Evolutionary conservation across 768 basidiomycete genomes (phyloP), one percentile per base, ranked within the genome.

Genomic region (Podaxis pistillaris): DNA sequence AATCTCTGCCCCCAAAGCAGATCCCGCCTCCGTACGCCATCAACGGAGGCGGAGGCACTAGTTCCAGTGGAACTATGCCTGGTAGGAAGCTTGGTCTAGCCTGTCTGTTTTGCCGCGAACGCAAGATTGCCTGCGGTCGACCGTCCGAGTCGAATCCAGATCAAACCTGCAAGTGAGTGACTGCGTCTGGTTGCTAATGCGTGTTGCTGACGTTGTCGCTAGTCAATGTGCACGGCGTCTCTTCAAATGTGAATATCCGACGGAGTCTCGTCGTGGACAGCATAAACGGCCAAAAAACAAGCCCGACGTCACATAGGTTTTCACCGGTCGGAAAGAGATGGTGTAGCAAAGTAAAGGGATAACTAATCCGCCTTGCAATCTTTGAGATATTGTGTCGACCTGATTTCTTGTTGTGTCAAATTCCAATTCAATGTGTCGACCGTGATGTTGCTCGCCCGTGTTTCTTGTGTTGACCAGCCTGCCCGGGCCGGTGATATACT

Each of bases 71-170:
- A 17, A n/a, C 59, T 3, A 26, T 38, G 26, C 41, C 50, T 26
- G 36, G 55, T 13, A 56, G 56, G 38, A 62, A 62, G 22, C 55
- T 62, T 24, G 61, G 61, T 24, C 19, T 61, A 15, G 64, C 64
- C 3, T 65, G 64, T 28, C 41, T 65, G n/a, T 65, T 65, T 24
- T 65, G 64, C 24, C 60, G 64, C 8, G 64, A 65, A 19, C 59
- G 64, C 1, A 65, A 65, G 50, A 65, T 65, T n/a, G 64, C 64
- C 11, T 65, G 64, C 40, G 64, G 64, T 13, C 46, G 61, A 2
- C 61, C 61, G 15, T 62, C 54, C 4, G 61, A 56, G 33, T 56
- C 55, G 15, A 49, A 40, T 30, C 61, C 61, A 6, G 61, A 62
- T 22, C 61, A 62, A 36, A 62, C 61, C 1, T 62, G 61, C 61